Base-by-base conservation (phyloP, 108 stramenopile genomes). In the Cyclotella distinguenda region DNA sequence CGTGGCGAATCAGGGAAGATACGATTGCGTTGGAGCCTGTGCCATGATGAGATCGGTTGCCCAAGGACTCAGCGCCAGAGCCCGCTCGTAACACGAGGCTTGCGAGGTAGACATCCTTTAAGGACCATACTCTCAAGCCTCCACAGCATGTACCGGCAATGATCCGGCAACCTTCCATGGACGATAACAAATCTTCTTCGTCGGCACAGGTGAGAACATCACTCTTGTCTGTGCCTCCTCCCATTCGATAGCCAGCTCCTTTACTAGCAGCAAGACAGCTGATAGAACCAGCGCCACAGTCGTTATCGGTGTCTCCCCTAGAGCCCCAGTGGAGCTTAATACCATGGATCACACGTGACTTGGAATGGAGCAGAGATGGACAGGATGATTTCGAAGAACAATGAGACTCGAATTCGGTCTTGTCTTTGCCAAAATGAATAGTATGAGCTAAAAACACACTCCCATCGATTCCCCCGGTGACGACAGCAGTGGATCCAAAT, bases 371-470 rank as follows among this genome's bases (percentile, higher is more conserved):
- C 3, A 36, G 47, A 13, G 28, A 70, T 45, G 59, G n/a, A 19
- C 43, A 46, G 18, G 34, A 47, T 57, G 49, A 16, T 15, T 11
- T 33, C 28, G 63, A 45, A 3, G 36, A 26, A 33, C 63, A 44
- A 4, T 40, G 38, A 4, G 56, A 59, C 35, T 60, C 73, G 34
- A 38, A 51, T 23, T 64, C 54, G 50, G 21, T 64, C 11, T 43
- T 63, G 42, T 65, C 72, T 23, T 56, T 51, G 16, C 60, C 68
- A 48, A 79, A 70, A n/a, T 59, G 78, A 40, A 64, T 75, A 59
- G 82, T 89, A 51, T 82, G 83, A 40, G 92, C 92, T n/a, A 94
- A 59, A 60, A 90, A 93, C 13, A 94, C 81, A 27, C 89, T 80
- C 15, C 92, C 92, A 75, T 94, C 92, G 19, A 94, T 64, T 10